Conservation (phyloP, 2,329 filamentous ascomycete species). For the Curvularia hawaiiensis region DNA sequence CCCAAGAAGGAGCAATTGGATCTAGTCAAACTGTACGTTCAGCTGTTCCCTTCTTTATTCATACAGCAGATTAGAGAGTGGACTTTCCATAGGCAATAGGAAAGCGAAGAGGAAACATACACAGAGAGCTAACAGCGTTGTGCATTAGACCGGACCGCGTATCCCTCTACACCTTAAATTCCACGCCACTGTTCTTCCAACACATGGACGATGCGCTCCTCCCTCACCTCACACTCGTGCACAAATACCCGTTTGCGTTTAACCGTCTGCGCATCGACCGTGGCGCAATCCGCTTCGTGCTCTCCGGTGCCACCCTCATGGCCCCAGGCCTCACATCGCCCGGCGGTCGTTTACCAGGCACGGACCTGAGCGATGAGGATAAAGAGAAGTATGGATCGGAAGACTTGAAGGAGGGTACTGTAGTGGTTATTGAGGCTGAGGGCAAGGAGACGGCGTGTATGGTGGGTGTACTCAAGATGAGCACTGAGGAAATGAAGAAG, state of each 20-base stretch:
- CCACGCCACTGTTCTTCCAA: slow-evolving; percentile 88
- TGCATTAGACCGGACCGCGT: slow-evolving; percentile 74
- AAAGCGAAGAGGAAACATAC: not conserved
- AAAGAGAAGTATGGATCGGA: slow-evolving; percentile 58
- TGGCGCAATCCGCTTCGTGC: slow-evolving; percentile 94
- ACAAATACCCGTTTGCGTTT: slow-evolving; percentile 86
- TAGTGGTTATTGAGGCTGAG: slow-evolving; percentile 89
- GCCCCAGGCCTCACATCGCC: slow-evolving; percentile 86
- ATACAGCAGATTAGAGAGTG: not conserved
- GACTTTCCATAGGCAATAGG: not conserved
- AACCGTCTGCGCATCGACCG: slow-evolving; percentile 88
- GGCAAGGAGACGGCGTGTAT: slow-evolving; percentile 92
- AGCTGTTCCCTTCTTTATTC: not conserved
- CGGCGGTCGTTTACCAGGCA: slow-evolving; percentile 77
- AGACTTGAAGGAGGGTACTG: slow-evolving; percentile 79
- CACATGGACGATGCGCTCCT: slow-evolving; percentile 76
- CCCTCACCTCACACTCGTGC: slow-evolving; percentile 86
- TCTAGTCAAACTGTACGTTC: slow-evolving; percentile 77
- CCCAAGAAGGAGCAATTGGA: slow-evolving; percentile 93
- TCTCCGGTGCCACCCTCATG: slow-evolving; percentile 94
- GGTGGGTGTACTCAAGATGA: slow-evolving; percentile 80
- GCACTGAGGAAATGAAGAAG: slow-evolving; percentile 89
- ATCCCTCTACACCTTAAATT: slow-evolving; percentile 83
- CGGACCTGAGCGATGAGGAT: slow-evolving; percentile 42
- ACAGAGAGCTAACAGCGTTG: slow-evolving; percentile 10